A percentile compares a stretch with the other conserved stretches of the same genome.
Conservation (phyloP, 139 green algal species). For the Asterochloris sp. region DNA sequence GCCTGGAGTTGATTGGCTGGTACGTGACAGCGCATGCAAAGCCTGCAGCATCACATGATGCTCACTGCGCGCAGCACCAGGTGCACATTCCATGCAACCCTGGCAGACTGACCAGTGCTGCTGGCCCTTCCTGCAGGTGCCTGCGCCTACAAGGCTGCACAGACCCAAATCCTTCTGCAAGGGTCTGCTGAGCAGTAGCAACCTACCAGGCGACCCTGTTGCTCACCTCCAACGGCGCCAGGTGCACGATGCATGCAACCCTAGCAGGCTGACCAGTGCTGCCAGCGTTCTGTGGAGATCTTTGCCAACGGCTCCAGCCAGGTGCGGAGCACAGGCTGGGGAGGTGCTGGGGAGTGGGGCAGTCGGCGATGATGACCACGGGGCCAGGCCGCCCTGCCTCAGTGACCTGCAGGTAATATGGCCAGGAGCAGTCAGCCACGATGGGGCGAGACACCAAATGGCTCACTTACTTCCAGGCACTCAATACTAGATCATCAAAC, state of each 20-base stretch:
- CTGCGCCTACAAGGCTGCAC: too few species aligned
- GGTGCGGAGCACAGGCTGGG: conserved; percentile 23
- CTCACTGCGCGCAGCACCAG: background rate
- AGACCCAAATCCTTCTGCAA: too few species aligned
- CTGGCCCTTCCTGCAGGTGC: too few species aligned
- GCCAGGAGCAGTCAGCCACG: too few species aligned
- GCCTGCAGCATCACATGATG: background rate
- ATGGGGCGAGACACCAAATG: background rate
- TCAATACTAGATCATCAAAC: too few species aligned
- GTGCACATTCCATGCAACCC: background rate
- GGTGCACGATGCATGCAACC: conserved; percentile 56
- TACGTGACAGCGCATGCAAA: background rate
- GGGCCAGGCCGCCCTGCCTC: conserved; percentile 64
- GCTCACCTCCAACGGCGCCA: conserved; percentile 48
- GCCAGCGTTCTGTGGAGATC: too few species aligned
- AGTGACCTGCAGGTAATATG: conserved; percentile 63
- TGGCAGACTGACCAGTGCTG: too few species aligned
- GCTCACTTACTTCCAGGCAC: too few species aligned
- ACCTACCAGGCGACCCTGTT: background rate
- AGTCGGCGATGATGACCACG: conserved; percentile 82
- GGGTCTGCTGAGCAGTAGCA: too few species aligned
- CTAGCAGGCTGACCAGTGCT: background rate
- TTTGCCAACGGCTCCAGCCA: conserved; percentile 9
- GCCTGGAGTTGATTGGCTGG: too few species aligned
- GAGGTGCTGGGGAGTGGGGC: conserved; percentile 51